Evolutionary conservation across 163 green algal genomes (phyloP), one percentile per base, ranked within the genome.

Genomic region (Scenedesmus sp.): DNA sequence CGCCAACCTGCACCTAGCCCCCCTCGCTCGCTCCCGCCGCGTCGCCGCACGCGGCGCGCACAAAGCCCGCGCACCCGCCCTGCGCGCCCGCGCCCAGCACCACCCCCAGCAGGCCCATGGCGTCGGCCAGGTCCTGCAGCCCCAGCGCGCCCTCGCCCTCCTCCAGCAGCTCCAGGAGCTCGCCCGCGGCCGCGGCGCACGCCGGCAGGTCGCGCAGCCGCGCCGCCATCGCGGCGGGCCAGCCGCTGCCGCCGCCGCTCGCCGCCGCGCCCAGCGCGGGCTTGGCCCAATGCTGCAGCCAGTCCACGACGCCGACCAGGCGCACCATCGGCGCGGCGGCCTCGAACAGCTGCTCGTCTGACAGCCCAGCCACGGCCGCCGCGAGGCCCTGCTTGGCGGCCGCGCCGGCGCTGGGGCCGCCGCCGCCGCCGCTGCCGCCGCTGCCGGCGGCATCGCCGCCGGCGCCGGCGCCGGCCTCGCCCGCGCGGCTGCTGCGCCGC

Each of bases 241-340:
- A 78, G 7, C 67, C 51, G 33, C 58, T 45, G n/a, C 63, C 50
- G 50, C 50, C 28, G 53, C 45, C 44, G n/a, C 10, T 2, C 60
- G 13, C 20, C 57, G 18, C 26, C 39, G n/a, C 29, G 15, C 48
- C 13, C 5, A 70, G 11, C 24, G 57, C 24, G 1, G 70, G 70
- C 26, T 78, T 78, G n/a, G 70, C 56, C 70, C 70, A 78, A 18
- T 70, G 57, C 57, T 78, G 70, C 57, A 78, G 53, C 70, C 57
- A 70, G 29, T 78, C 70, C 29, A 78, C 57, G 3, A 62, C 4
- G 9, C 42, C 57, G 53, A 78, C 62, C 57, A 78, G 28, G 28
- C 70, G 48, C 42, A 78, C 7, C 57, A 70, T 70, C 1, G 70
- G 70, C 7, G 70, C 56, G 13, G 44, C 57, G 28, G 70, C 70